Percentiles rank a stretch among this genome's conserved stretches.
Conservation (phyloP, 805 yeast genomes). For the Blastobotrys americana region DNA sequence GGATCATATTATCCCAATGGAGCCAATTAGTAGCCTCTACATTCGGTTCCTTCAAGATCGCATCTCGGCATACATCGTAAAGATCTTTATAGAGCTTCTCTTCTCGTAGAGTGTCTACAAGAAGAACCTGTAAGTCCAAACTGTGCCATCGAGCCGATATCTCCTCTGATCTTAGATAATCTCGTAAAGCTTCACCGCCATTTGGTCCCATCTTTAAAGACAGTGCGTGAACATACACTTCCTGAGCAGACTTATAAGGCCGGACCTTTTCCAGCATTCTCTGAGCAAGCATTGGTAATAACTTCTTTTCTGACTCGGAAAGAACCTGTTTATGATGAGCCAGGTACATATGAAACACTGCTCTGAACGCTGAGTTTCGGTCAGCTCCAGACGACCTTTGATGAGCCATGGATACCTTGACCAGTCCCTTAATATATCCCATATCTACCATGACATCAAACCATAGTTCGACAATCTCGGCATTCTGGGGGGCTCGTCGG, state of each 20-base stretch:
- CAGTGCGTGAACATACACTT: conserved; percentile 50
- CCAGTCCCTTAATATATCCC: conserved; percentile 45
- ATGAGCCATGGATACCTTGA: conserved; percentile 39
- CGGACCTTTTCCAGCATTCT: conserved; percentile 46
- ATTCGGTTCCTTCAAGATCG: conserved; percentile 40
- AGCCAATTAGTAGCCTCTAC: conserved; percentile 60
- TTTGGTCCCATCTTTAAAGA: conserved; percentile 38
- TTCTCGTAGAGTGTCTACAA: conserved; percentile 37
- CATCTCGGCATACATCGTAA: conserved; percentile 33
- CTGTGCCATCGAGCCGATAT: conserved; percentile 34
- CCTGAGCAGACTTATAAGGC: conserved; percentile 57
- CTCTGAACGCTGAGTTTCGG: conserved; percentile 19
- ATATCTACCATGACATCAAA: conserved; percentile 44
- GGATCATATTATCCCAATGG: conserved; percentile 56
- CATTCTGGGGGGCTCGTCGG: conserved; percentile 17
- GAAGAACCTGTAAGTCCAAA: conserved; percentile 49
- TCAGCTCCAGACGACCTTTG: conserved; percentile 17
- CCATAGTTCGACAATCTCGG: conserved; percentile 38
- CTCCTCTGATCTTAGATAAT: conserved; percentile 20
- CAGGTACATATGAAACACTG: conserved; percentile 41
- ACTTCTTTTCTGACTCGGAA: conserved; percentile 38
- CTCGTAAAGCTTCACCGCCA: conserved; percentile 31
- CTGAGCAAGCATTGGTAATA: conserved; percentile 56
- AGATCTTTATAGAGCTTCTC: conserved; percentile 40
- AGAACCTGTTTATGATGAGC: conserved; percentile 33